phyloP scores from a whole-genome alignment of 139 green algal genomes.

The Diplosphaera chodatii region DNA sequence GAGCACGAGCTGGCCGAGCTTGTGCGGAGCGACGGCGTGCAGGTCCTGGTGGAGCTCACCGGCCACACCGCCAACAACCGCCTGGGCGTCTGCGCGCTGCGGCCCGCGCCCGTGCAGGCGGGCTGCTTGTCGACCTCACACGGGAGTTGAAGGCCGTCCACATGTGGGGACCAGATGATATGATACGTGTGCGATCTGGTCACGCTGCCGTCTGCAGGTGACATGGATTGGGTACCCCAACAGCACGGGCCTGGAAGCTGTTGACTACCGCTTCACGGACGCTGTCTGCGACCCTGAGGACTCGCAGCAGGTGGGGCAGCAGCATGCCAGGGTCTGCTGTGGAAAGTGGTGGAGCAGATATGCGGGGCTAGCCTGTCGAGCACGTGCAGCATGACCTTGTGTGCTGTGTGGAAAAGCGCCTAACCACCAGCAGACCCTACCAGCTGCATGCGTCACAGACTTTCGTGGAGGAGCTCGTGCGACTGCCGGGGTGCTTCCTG shows the following conservation, averaged over 20 bases:
- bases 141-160: no score
- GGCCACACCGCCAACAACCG: conserved; percentile 96
- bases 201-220: no score
- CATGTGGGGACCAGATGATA: no score
- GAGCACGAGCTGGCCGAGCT: conserved; percentile 61
- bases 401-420: no score
- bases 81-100: conserved; percentile 74
- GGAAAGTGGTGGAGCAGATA: no score
- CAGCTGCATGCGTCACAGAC: no score
- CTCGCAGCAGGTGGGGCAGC: conserved; percentile 36
- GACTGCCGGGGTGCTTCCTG: conserved; percentile 90
- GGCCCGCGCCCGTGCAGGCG: conserved; percentile 79
- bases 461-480: conserved; percentile 79
- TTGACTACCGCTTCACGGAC: conserved; percentile 93
- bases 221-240: conserved; percentile 99
- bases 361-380: no score
- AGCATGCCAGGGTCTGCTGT: no score
- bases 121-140: no score
- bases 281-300: conserved; percentile 63
- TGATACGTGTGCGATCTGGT: no score
- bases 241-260: conserved; percentile 73
- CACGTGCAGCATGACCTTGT: no score
- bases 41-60: conserved; percentile 95
- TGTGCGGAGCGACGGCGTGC: conserved; percentile 70
- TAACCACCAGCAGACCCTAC: no score